Conservation (phyloP, 306 rosid genomes). For the Canavalia gladiata region DNA sequence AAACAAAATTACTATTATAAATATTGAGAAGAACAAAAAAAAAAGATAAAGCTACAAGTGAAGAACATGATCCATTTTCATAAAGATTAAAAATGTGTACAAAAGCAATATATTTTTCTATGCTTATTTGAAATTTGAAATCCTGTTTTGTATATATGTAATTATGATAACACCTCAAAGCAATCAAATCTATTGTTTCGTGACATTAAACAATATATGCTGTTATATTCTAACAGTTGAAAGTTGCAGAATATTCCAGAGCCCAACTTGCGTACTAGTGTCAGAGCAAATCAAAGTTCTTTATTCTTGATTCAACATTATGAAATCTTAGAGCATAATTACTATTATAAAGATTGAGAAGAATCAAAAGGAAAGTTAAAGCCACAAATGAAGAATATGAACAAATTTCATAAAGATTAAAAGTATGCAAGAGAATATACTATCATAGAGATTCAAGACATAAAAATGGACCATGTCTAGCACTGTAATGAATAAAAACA, state of each 20-base stretch:
- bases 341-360: conserved; percentile 7
- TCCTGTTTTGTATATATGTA: conserved; percentile 4
- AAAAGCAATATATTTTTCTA: neutral
- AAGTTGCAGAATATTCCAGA: conserved; percentile 17
- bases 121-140: neutral
- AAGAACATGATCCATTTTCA: neutral
- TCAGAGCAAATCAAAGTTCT: conserved; percentile 6
- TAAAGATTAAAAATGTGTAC: neutral
- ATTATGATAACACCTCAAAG: conserved; percentile 21
- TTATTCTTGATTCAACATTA: neutral
- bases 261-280: conserved; percentile 1
- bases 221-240: neutral
- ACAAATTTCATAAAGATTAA: neutral
- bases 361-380: neutral
- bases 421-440: conserved; percentile 27
- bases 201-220: neutral
- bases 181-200: neutral
- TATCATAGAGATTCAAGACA: conserved; percentile 31
- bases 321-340: conserved; percentile 1
- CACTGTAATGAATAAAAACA: conserved; percentile 14
- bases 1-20: conserved; percentile 18
- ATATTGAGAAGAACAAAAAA: conserved; percentile 17
- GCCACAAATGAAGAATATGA: conserved; percentile 18
- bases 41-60: neutral
- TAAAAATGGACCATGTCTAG: conserved; percentile 25